Evolutionary conservation across 2,329 filamentous ascomycete species (phyloP), one percentile per base, ranked within the genome.

Genomic region (Sporothrix humicola): DNA sequence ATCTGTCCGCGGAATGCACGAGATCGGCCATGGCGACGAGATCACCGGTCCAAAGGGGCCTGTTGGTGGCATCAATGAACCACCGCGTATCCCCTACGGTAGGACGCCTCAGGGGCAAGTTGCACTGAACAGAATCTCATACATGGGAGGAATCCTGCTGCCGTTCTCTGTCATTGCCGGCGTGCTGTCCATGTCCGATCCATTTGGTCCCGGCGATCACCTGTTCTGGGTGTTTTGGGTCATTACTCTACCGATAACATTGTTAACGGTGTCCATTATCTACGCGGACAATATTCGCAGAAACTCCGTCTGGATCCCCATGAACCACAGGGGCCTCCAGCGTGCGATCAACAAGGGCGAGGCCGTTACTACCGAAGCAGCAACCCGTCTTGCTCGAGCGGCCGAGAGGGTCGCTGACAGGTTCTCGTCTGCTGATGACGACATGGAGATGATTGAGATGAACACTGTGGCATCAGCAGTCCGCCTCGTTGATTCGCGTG

Each of bases 171-270:
- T 87, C 15, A 82, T 87, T 4, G 83, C 85, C 0, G 81, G 84
- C 13, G 81, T 87, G 9, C 79, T 87, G 15, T 84, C 83, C 15
- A 87, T 87, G 79, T 81, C 83, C 42, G 83, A 83, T 8, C 78
- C 81, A 0, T 87, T 83, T 75, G 82, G 82, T 0, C 85, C 86
- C 0, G 81, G 79, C n/a, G 81, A 81, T 0, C 46, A 75, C 17
- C 78, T 78, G 20, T 87, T 87, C 78, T 87, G 81, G 81, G 81
- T 87, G 0, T 87, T 86, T 74, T 87, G 86, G 86, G 82, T 82
- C 0, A 80, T 81, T 2, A 81, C 82, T 2, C 77, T 83, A 0
- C 81, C 85, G 3, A 80, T 84, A 0, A 80, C 81, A 1, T 72
- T 82, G 15, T 9, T 83, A 1, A 82, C 82, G 0, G 71, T 87